Conservation (phyloP, 2,329 filamentous ascomycete genomes). For the Pezicula carpinea region DNA sequence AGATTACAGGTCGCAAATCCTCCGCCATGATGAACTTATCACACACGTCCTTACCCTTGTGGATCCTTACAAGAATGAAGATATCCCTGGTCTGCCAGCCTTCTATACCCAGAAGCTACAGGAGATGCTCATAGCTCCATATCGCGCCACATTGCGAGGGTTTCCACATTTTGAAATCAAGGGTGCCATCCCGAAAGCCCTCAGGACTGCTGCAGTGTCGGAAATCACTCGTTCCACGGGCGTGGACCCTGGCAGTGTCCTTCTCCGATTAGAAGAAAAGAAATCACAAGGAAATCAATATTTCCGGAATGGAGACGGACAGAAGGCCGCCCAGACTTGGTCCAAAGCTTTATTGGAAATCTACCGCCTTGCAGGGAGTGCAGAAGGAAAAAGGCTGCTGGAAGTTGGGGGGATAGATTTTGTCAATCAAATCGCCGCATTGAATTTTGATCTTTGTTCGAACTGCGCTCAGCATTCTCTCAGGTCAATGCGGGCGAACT, state of each 20-base stretch:
- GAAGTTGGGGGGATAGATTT: conserved; percentile 1
- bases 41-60: too few relatives aligned
- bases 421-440: neutral
- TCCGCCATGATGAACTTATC: too few relatives aligned
- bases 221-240: neutral
- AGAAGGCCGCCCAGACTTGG: neutral
- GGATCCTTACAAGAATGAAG: too few relatives aligned
- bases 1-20: too few relatives aligned
- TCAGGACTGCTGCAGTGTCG: neutral
- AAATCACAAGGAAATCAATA: neutral
- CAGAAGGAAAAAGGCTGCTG: neutral
- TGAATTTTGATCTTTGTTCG: conserved; percentile 1
- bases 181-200: neutral
- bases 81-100: too few relatives aligned
- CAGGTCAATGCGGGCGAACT: neutral
- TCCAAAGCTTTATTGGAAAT: too few relatives aligned
- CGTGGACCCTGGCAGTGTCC: neutral
- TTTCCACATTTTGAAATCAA: neutral
- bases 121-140: conserved; percentile 1
- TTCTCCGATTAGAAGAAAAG: neutral
- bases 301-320: neutral
- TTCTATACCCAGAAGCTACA: conserved; percentile 1
- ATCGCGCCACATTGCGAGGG: neutral
- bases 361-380: too few relatives aligned
- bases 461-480: neutral